These are phyloP conservation scores for Pseudohalonectria lignicola DNA, from an alignment of 2,329 filamentous ascomycete genomes.

Conservation along the genomic window DNA sequence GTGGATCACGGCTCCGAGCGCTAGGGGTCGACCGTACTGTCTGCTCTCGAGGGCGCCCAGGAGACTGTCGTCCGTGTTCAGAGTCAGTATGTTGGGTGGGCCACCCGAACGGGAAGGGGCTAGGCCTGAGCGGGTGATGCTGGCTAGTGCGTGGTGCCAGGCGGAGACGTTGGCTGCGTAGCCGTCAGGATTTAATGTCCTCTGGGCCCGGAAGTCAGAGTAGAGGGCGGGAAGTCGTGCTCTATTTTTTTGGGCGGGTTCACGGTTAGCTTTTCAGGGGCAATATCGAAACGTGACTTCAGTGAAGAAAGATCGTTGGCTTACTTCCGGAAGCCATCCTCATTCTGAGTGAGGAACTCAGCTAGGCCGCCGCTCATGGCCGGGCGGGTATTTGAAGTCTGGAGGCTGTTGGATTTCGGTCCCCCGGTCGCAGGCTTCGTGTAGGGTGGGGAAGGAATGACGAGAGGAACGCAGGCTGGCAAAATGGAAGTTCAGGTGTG, in stretches of 20 bases:
- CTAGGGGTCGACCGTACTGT: conserved; percentile 72
- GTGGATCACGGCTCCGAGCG: conserved; percentile 63
- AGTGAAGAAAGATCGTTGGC: background rate
- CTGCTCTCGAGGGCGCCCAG: conserved; percentile 61
- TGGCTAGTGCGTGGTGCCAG: conserved; percentile 20
- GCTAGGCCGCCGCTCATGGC: conserved; percentile 6
- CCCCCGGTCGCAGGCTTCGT: too few relatives aligned
- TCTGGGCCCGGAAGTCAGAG: conserved; percentile 15
- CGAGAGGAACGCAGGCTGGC: too few relatives aligned
- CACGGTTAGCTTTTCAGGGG: background rate
- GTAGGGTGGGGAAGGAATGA: too few relatives aligned
- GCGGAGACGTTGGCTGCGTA: conserved; percentile 21
- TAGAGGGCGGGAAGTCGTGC: conserved; percentile 14
- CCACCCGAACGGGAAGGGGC: conserved; percentile 16
- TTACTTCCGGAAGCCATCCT: conserved; percentile 10
- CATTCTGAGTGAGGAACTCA: conserved; percentile 10
- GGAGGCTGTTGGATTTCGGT: too few relatives aligned
- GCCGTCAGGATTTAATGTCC: conserved; percentile 12
- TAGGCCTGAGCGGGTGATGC: conserved; percentile 18
- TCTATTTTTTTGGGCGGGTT: conserved; percentile 6
- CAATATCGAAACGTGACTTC: too few relatives aligned
- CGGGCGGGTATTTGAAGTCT: too few relatives aligned
- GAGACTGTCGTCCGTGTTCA: conserved; percentile 51
- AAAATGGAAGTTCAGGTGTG: too few relatives aligned
- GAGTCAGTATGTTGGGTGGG: conserved; percentile 34